Conservation (phyloP, 2,329 filamentous ascomycete species). For the Stagonosporopsis chrysanthemi region DNA sequence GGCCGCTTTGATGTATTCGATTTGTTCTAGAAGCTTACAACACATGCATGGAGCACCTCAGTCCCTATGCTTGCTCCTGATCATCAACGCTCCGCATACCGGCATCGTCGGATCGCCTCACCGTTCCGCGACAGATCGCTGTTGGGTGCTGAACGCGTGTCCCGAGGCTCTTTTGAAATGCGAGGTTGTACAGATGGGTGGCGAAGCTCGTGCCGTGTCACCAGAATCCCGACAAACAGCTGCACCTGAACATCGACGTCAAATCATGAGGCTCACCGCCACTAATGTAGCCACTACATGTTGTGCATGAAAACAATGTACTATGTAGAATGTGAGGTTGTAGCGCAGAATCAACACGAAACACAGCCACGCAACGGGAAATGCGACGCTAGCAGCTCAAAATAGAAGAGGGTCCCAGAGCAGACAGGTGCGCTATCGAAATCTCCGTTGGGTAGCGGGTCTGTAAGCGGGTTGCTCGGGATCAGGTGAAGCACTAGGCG, state of each 20-base stretch:
- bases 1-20: neutral
- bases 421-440: constrained; percentile 15
- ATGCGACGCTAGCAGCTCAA: constrained; percentile 5
- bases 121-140: neutral
- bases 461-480: neutral
- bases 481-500: constrained; percentile 19
- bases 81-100: constrained; percentile 14
- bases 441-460: constrained; percentile 13
- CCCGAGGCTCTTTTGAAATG: neutral
- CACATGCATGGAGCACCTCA: constrained; percentile 12
- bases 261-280: constrained; percentile 4
- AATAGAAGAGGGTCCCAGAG: constrained; percentile 13
- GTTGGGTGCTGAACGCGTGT: constrained; percentile 4
- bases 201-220: constrained; percentile 8
- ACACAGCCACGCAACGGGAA: constrained; percentile 16
- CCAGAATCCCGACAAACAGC: neutral
- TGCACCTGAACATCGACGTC: constrained; percentile 4
- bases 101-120: constrained; percentile 4
- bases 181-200: constrained; percentile 5
- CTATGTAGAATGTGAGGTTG: constrained; percentile 1
- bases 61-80: constrained; percentile 12
- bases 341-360: constrained; percentile 5
- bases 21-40: constrained; percentile 16
- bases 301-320: constrained; percentile 8
- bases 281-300: constrained; percentile 7